phyloP scores from a whole-genome alignment of 2,329 filamentous ascomycete genomes.

The Fusarium incarnatum region DNA sequence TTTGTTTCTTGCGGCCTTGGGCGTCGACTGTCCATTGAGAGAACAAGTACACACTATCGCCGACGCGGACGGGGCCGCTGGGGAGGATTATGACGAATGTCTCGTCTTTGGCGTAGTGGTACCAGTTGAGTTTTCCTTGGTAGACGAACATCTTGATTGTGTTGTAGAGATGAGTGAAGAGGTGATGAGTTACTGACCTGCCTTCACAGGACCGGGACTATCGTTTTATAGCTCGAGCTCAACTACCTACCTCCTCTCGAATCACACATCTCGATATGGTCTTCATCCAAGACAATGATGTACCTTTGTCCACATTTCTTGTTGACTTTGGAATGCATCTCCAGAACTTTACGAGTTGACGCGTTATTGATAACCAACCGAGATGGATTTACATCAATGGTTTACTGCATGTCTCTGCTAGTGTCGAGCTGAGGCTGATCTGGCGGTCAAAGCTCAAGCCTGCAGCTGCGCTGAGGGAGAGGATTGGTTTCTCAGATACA shows the following conservation, averaged over 20 bases:
- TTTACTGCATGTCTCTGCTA: constrained; percentile 10
- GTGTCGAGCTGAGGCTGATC: neutral
- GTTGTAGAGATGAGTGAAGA: neutral
- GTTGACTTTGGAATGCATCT: neutral
- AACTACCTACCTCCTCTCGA: neutral
- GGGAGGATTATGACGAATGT: constrained; percentile 36
- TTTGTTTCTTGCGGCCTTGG: constrained; percentile 25
- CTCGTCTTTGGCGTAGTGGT: constrained; percentile 29
- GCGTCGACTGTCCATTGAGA: constrained; percentile 34
- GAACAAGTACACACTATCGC: constrained; percentile 40
- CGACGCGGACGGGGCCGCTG: constrained; percentile 31
- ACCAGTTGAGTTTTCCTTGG: constrained; percentile 38
- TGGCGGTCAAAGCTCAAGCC: neutral
- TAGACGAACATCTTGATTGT: constrained; percentile 35
- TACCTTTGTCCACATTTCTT: neutral
- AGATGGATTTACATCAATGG: neutral
- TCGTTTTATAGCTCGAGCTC: constrained; percentile 1
- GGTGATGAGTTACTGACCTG: neutral
- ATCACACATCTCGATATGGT: neutral
- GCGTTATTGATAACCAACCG: neutral
- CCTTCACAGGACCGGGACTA: neutral
- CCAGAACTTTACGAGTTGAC: neutral
- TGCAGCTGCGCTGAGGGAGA: too few relatives aligned
- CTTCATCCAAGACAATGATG: neutral
- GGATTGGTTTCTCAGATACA: neutral